Evolutionary conservation across 306 rosid genomes (phyloP), one percentile per base, ranked within the genome.

Genomic region (Phaseolus lunatus): DNA sequence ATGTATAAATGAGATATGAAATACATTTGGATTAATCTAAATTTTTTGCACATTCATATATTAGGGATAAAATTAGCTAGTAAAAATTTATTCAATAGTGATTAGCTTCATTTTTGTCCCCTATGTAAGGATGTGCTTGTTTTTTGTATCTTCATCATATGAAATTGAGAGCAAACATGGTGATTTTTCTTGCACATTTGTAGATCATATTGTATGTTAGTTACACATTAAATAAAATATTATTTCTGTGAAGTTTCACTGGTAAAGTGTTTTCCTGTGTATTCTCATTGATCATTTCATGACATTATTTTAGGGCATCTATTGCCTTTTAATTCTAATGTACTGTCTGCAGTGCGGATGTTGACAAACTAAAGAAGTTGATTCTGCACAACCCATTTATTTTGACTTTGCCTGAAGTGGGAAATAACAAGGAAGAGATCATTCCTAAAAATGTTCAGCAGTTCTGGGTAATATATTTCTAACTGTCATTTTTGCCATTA

Each of bases 401-500:
- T 77, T 90, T 95, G 91, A 92, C 96, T 74, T 85, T 95, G 90
- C 88, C 97, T 7, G 98, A 92, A 84, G 89, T 90, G 37, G 91
- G 91, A 83, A 89, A 90, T 68, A 71, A 75, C 19, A 95, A 89
- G 84, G 96, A 95, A 37, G 97, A 90, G 9, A 5, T 86, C 63
- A 92, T 95, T 79, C 98, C 97, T 2, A 90, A 89, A 87, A 92
- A 84, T 82, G 97, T 95, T 82, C 93, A 92, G 87, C 97, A 95
- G 73, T 92, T 92, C 64, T 90, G 87, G 96, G 98, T 95, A 87
- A 81, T 87, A 67, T 48, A 82, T 57, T 9, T 76, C 19, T 48
- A 67, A 5, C 18, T 7, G 7, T 59, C 77, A 48, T 85, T 50
- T 70, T 70, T 59, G 45, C 44, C 48, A 43, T 39, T 72, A 12